These are phyloP conservation scores for Bretziella fagacearum DNA, from an alignment of 2,329 filamentous ascomycete genomes.

Conservation along the genomic window DNA sequence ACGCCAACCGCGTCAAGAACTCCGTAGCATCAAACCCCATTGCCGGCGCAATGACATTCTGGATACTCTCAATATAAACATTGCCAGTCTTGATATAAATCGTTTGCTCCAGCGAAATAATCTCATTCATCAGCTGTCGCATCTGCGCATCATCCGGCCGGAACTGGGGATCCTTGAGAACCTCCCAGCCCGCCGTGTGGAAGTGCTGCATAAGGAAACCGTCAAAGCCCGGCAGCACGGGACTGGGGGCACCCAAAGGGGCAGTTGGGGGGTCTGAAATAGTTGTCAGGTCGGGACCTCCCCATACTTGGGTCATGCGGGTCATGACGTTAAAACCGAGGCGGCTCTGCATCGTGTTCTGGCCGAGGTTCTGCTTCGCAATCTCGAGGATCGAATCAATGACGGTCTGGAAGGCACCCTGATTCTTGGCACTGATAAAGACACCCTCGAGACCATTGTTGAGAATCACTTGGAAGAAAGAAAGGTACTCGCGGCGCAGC, in stretches of 20 bases:
- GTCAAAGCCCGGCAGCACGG: slow-evolving; percentile 72
- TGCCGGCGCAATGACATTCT: slow-evolving; percentile 43
- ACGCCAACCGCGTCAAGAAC: slow-evolving; percentile 42
- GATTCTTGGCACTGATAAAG: slow-evolving; percentile 77
- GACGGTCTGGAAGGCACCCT: slow-evolving; percentile 74
- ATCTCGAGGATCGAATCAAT: slow-evolving; percentile 74
- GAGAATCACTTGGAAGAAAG: slow-evolving; percentile 77
- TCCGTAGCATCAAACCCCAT: slow-evolving; percentile 46
- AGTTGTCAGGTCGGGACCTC: slow-evolving; percentile 58
- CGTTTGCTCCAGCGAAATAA: slow-evolving; percentile 69
- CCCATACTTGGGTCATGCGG: slow-evolving; percentile 77
- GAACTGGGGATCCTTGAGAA: slow-evolving; percentile 64
- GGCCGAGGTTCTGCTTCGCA: slow-evolving; percentile 58
- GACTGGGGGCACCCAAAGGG: slow-evolving; percentile 29
- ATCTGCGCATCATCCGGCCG: slow-evolving; percentile 76
- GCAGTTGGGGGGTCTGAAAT: slow-evolving; percentile 35
- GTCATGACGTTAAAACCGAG: slow-evolving; percentile 70
- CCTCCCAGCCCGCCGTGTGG: slow-evolving; percentile 77
- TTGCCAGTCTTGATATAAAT: slow-evolving; percentile 84
- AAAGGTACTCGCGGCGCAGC: slow-evolving; percentile 83
- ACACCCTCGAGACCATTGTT: slow-evolving; percentile 80
- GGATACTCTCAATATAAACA: slow-evolving; percentile 55
- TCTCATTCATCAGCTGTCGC: slow-evolving; percentile 73
- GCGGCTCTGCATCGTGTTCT: slow-evolving; percentile 41
- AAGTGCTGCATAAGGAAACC: slow-evolving; percentile 79